Evolutionary conservation across 2,329 filamentous ascomycete genomes (phyloP).

Genomic region (Magnaporthiopsis incrustans): DNA sequence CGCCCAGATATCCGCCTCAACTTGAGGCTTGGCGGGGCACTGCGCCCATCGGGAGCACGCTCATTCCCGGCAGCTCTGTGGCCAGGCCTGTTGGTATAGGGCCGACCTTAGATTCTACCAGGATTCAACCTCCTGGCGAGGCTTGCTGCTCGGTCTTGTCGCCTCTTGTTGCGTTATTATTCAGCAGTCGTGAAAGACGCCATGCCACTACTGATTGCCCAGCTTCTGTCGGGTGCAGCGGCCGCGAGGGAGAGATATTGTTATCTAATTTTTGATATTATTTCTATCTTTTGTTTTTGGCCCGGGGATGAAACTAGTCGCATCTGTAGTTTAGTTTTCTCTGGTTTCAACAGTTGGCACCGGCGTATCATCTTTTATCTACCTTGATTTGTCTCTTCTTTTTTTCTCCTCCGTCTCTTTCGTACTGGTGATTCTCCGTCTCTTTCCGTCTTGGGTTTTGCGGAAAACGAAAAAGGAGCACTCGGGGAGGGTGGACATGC

Average conservation of each 20-base stretch:
- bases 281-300: neutral
- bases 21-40: no score
- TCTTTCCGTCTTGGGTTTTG: neutral
- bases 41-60: no score
- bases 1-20: neutral
- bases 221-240: neutral
- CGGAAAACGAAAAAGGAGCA: neutral
- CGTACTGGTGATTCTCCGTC: neutral
- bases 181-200: neutral
- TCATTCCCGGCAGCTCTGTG: neutral
- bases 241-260: neutral
- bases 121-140: neutral
- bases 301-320: neutral
- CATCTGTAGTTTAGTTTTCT: neutral
- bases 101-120: neutral
- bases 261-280: neutral
- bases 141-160: neutral
- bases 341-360: neutral
- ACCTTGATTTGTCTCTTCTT: neutral
- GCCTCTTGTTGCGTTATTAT: neutral
- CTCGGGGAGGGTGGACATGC: neutral
- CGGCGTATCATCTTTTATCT: neutral
- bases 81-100: neutral
- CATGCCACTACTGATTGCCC: neutral
- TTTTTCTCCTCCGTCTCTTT: neutral